Evolutionary conservation across 2,329 filamentous ascomycete species (phyloP).

Genomic region (Hypocrella siamensis): DNA sequence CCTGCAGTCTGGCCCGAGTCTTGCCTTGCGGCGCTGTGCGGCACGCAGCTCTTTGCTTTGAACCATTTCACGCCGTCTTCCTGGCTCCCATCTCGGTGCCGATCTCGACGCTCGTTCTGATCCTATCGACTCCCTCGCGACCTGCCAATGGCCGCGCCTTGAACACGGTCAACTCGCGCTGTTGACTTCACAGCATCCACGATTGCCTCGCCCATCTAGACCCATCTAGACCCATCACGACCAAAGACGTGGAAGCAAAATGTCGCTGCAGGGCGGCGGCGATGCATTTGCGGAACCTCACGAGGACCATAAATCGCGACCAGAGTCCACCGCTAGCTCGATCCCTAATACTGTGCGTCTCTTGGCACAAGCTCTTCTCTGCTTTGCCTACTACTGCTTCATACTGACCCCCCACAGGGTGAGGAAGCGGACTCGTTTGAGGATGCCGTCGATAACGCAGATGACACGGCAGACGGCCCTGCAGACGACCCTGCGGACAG

Average conservation of each 20-base stretch:
- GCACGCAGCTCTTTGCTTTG: conserved; percentile 1
- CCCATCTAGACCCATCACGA: neutral
- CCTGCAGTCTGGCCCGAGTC: too few species aligned
- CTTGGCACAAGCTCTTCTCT: neutral
- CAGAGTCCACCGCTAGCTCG: conserved; percentile 15
- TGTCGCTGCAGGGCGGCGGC: conserved; percentile 19
- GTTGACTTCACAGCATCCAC: neutral
- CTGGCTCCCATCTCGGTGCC: too few species aligned
- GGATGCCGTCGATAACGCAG: conserved; percentile 53
- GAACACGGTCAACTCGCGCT: neutral
- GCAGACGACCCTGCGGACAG: too few species aligned
- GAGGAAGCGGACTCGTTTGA: conserved; percentile 44
- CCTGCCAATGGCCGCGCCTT: neutral
- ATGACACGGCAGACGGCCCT: too few species aligned
- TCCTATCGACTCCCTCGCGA: too few species aligned
- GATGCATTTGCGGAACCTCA: conserved; percentile 10
- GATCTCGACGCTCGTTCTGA: too few species aligned
- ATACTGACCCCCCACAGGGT: conserved; percentile 10
- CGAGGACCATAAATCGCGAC: conserved; percentile 11
- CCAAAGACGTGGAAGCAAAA: conserved; percentile 9
- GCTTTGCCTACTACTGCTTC: neutral
- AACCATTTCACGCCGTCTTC: too few species aligned
- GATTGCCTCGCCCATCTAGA: neutral
- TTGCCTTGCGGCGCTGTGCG: conserved; percentile 3
- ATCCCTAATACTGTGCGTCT: conserved; percentile 13